Percentiles rank a stretch among this genome's conserved stretches.
Evolutionary conservation across 345 rosid genomes (phyloP).

Genomic region (Populus davidiana): DNA sequence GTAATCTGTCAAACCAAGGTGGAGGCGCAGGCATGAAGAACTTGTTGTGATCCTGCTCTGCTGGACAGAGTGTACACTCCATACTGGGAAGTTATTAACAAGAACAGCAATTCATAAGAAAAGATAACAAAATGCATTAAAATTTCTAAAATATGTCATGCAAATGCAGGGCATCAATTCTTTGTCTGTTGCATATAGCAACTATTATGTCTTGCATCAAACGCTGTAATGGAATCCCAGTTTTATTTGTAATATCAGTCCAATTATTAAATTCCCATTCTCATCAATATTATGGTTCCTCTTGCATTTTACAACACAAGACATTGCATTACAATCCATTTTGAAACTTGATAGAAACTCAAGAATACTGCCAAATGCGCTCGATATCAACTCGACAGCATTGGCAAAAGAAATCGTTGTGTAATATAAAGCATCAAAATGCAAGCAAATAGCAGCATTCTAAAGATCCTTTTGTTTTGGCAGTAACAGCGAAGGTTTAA

Average conservation of each 20-base stretch:
- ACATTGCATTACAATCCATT: neutral
- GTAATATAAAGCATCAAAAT: neutral
- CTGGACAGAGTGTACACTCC: slow-evolving; percentile 51
- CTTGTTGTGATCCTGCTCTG: slow-evolving; percentile 37
- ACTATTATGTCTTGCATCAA: neutral
- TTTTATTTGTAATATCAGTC: neutral
- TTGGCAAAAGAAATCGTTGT: neutral
- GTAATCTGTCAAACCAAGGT: slow-evolving; percentile 87
- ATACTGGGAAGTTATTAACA: slow-evolving; percentile 46
- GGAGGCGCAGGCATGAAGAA: slow-evolving; percentile 49
- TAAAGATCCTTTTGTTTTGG: neutral
- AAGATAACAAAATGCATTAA: neutral
- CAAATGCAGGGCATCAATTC: neutral
- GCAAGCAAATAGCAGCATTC: neutral
- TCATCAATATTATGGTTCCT: neutral
- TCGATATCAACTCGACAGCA: neutral
- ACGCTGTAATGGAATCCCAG: neutral
- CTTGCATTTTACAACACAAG: slow-evolving; percentile 1
- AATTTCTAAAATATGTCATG: neutral
- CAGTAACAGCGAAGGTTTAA: no score
- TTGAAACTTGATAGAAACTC: neutral
- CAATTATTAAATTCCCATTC: neutral
- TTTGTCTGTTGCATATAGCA: neutral
- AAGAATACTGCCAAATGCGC: neutral
- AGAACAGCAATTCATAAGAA: neutral